phyloP scores from a whole-genome alignment of 768 basidiomycete species.

The Auriscalpium vulgare region DNA sequence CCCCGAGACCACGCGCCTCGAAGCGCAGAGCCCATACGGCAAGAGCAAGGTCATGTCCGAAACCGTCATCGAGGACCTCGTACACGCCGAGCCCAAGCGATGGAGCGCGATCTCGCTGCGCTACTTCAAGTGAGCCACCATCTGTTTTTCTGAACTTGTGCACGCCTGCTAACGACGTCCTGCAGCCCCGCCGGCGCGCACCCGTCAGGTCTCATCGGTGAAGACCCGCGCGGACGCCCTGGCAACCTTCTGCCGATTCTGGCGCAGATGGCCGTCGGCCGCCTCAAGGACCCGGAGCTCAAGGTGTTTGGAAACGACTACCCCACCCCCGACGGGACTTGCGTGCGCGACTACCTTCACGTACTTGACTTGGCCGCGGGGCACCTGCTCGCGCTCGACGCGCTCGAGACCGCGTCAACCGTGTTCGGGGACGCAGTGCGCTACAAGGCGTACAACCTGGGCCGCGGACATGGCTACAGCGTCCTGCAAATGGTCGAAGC shows the following conservation, averaged over 20 bases:
- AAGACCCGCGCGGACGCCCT: conserved; percentile 93
- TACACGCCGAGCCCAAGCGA: conserved; percentile 56
- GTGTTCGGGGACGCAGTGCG: conserved; percentile 56
- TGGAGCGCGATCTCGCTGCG: conserved; percentile 85
- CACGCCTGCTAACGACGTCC: neutral
- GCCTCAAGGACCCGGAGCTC: conserved; percentile 52
- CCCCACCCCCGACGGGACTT: conserved; percentile 93
- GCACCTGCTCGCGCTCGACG: conserved; percentile 86
- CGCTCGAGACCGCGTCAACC: conserved; percentile 52
- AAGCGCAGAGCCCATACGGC: conserved; percentile 91
- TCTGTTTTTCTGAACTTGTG: neutral
- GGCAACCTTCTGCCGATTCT: conserved; percentile 91
- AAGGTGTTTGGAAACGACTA: conserved; percentile 96
- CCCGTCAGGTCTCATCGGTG: conserved; percentile 89
- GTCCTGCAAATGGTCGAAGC: conserved; percentile 93
- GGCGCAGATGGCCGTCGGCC: conserved; percentile 90
- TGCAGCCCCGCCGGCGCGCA: conserved; percentile 94
- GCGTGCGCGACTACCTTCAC: conserved; percentile 93
- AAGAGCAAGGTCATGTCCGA: conserved; percentile 96
- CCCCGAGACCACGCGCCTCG: conserved; percentile 80
- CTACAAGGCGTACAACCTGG: conserved; percentile 95
- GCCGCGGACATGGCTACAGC: conserved; percentile 85
- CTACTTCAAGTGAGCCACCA: conserved; percentile 84
- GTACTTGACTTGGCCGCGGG: conserved; percentile 93
- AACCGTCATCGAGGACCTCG: conserved; percentile 81